Percentiles rank a stretch among this genome's conserved stretches.
phyloP scores from a whole-genome alignment of 2,329 filamentous ascomycete genomes.

The Sporothrix pseudoabietina region DNA sequence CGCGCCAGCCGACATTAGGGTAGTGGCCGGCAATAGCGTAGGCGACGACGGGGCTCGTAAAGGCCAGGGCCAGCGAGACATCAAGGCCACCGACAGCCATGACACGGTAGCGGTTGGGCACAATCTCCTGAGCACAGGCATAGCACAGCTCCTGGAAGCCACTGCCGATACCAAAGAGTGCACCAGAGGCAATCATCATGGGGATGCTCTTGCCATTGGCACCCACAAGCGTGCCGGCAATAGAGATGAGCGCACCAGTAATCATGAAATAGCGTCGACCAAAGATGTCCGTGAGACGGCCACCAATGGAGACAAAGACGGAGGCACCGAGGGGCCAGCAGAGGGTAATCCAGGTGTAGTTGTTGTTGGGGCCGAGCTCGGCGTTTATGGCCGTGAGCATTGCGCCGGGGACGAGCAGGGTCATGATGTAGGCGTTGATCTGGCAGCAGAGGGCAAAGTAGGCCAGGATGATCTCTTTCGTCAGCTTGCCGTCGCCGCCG shows the following conservation, averaged over 20 bases:
- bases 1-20: conserved; percentile 35
- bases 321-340: conserved; percentile 40
- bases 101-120: conserved; percentile 31
- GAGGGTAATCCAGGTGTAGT: conserved; percentile 43
- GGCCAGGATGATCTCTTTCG: conserved; percentile 28
- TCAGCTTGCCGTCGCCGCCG: conserved; percentile 27
- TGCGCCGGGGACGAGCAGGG: conserved; percentile 39
- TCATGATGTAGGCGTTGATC: conserved; percentile 37
- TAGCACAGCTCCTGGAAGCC: conserved; percentile 43
- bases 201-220: conserved; percentile 29
- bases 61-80: conserved; percentile 29
- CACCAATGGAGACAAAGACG: conserved; percentile 35
- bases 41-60: conserved; percentile 36
- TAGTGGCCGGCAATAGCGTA: conserved; percentile 43
- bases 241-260: conserved; percentile 26
- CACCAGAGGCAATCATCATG: conserved; percentile 30
- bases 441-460: conserved; percentile 32
- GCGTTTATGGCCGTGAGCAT: conserved; percentile 42
- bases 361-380: conserved; percentile 41
- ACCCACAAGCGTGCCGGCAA: conserved; percentile 28
- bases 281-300: conserved; percentile 30
- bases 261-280: conserved; percentile 32
- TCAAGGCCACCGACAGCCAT: conserved; percentile 30
- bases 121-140: conserved; percentile 29
- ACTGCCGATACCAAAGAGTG: conserved; percentile 29